phyloP scores from a whole-genome alignment of 306 rosid genomes.

The Macrotyloma uniflorum region DNA sequence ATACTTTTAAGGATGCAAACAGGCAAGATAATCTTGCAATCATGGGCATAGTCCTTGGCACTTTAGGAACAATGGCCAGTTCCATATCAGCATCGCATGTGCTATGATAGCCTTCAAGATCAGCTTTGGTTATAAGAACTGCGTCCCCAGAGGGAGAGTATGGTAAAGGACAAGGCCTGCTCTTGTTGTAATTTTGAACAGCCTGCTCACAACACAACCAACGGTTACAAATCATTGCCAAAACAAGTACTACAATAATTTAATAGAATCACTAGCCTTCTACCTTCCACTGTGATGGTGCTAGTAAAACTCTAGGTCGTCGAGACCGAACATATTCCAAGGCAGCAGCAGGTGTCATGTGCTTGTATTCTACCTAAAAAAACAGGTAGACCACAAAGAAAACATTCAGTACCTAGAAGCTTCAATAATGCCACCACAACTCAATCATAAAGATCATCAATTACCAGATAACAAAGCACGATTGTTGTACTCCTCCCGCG shows the following conservation, averaged over 20 bases:
- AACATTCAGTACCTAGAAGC: background rate
- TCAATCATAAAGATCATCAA: conserved; percentile 7
- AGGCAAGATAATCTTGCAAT: conserved; percentile 83
- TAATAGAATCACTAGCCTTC: background rate
- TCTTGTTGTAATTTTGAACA: conserved; percentile 75
- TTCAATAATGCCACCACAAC: conserved; percentile 25
- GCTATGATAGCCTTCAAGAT: conserved; percentile 89
- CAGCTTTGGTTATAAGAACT: conserved; percentile 87
- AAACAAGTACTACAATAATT: conserved; percentile 5
- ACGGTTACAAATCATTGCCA: conserved; percentile 20
- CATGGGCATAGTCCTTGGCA: conserved; percentile 70
- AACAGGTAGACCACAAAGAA: conserved; percentile 16
- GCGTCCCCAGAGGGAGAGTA: conserved; percentile 83
- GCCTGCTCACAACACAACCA: conserved; percentile 60
- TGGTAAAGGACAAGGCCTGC: conserved; percentile 42
- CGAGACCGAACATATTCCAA: conserved; percentile 85
- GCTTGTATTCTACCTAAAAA: conserved; percentile 79
- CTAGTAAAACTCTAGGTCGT: conserved; percentile 90
- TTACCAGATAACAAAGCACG: conserved; percentile 97
- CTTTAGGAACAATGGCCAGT: conserved; percentile 61
- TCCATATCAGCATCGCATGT: conserved; percentile 54
- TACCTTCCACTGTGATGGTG: conserved; percentile 96
- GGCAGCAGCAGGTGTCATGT: conserved; percentile 84
- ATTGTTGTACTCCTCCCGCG: conserved; percentile 97
- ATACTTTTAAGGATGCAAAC: conserved; percentile 78